Evolutionary conservation across 108 stramenopile genomes (phyloP).

Genomic region (Skeletonema costatum): DNA sequence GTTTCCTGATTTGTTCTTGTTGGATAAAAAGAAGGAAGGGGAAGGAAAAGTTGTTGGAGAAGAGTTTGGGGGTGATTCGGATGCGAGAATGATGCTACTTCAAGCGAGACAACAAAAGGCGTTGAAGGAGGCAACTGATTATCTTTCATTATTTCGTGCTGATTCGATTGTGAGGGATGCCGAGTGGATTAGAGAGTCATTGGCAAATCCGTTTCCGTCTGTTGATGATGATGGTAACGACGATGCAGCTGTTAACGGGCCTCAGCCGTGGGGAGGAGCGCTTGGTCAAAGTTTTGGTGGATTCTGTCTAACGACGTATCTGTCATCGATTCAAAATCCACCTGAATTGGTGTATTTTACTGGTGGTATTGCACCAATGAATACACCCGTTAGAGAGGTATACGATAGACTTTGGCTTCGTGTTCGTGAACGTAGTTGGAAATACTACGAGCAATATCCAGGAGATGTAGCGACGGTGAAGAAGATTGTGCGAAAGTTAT

Average conservation of each 20-base stretch:
- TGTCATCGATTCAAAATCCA: slow-evolving; percentile 73
- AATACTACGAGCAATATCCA: slow-evolving; percentile 91
- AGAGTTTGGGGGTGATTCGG: not conserved
- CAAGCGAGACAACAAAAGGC: slow-evolving; percentile 50
- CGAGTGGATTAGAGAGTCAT: slow-evolving; percentile 78
- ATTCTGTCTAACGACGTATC: slow-evolving; percentile 91
- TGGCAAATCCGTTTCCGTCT: slow-evolving; percentile 37
- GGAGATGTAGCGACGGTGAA: slow-evolving; percentile 81
- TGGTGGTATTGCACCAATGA: slow-evolving; percentile 92
- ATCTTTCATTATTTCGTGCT: slow-evolving; percentile 85
- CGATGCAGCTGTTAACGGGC: not conserved
- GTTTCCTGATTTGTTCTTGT: slow-evolving; percentile 81
- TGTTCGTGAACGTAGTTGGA: slow-evolving; percentile 72
- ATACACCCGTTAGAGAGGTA: slow-evolving; percentile 54
- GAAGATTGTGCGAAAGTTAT: slow-evolving; percentile 65
- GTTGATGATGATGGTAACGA: slow-evolving; percentile 14
- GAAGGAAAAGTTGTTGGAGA: slow-evolving; percentile 4
- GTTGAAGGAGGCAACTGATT: slow-evolving; percentile 62
- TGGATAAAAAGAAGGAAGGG: slow-evolving; percentile 42
- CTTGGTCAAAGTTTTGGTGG: slow-evolving; percentile 95
- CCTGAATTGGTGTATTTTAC: slow-evolving; percentile 80
- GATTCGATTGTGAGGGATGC: slow-evolving; percentile 91
- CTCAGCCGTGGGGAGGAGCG: slow-evolving; percentile 72
- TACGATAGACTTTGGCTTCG: slow-evolving; percentile 73
- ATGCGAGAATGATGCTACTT: slow-evolving; percentile 15